A percentile compares a stretch with the other conserved stretches of the same genome.
Conservation (phyloP, 1,284 basidiomycete species). For the Cutaneotrichosporon sp. region DNA sequence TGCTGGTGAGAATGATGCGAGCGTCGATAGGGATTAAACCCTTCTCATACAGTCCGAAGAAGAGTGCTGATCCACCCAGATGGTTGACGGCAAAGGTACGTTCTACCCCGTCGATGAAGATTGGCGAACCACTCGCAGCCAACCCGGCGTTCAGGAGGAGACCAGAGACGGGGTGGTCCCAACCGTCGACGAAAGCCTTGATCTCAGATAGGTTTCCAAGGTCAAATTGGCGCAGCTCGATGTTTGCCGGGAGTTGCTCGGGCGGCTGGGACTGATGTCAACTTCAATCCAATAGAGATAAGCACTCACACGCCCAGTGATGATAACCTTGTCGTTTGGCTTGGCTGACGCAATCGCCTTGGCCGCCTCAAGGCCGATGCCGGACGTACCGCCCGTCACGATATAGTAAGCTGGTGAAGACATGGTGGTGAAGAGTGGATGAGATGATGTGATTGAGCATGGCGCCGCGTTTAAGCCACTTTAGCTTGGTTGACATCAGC, state of each 20-base stretch:
- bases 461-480: neutral
- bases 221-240: conserved; percentile 8
- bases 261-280: neutral
- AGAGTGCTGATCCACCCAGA: conserved; percentile 29
- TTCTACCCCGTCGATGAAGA: conserved; percentile 18
- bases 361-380: conserved; percentile 31
- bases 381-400: conserved; percentile 19
- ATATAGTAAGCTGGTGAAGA: conserved; percentile 3
- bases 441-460: neutral
- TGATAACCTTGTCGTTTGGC: neutral
- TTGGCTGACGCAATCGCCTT: conserved; percentile 19
- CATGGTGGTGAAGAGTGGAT: neutral
- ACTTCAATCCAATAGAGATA: neutral
- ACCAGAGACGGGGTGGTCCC: conserved; percentile 10
- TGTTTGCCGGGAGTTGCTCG: neutral
- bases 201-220: conserved; percentile 11
- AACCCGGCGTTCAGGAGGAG: conserved; percentile 15
- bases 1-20: conserved; percentile 22
- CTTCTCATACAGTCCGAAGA: conserved; percentile 19
- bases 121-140: neutral
- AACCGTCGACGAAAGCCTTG: conserved; percentile 7
- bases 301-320: neutral
- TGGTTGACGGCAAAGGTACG: conserved; percentile 31
- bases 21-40: conserved; percentile 20
- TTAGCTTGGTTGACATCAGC: neutral